These are phyloP conservation scores for Pythium graminicola DNA, from an alignment of 352 stramenopile species.

Conservation along the genomic window DNA sequence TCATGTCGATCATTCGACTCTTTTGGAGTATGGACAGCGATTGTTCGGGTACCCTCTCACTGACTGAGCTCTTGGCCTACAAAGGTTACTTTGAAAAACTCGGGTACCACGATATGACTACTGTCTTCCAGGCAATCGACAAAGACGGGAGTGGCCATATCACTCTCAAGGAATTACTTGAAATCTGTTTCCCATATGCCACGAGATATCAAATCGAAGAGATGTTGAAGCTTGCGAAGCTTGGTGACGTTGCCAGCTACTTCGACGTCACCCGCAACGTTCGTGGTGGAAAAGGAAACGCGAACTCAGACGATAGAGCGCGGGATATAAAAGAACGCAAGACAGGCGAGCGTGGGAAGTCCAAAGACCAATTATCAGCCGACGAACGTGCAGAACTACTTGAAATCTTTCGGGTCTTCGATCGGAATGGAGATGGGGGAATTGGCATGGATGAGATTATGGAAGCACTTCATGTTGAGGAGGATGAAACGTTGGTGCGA, in stretches of 20 bases:
- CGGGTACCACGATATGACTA: slow-evolving; percentile 50
- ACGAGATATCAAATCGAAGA: slow-evolving; percentile 48
- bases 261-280: slow-evolving; percentile 25
- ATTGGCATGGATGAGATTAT: slow-evolving; percentile 72
- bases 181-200: slow-evolving; percentile 64
- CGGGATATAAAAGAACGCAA: not conserved
- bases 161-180: slow-evolving; percentile 49
- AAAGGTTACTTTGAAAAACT: slow-evolving; percentile 60
- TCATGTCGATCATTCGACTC: slow-evolving; percentile 69
- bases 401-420: slow-evolving; percentile 64
- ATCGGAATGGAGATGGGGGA: slow-evolving; percentile 54
- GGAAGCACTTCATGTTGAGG: slow-evolving; percentile 54
- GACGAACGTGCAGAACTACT: slow-evolving; percentile 45
- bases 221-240: slow-evolving; percentile 66
- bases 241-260: slow-evolving; percentile 47
- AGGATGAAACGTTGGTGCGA: slow-evolving; percentile 50
- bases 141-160: slow-evolving; percentile 51
- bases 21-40: slow-evolving; percentile 74
- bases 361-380: slow-evolving; percentile 9
- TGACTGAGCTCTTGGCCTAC: slow-evolving; percentile 49
- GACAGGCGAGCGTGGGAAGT: not conserved
- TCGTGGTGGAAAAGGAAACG: not conserved
- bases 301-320: not conserved
- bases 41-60: slow-evolving; percentile 44
- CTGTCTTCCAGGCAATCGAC: slow-evolving; percentile 69